Conservation (phyloP, 2,329 filamentous ascomycete species). For the Zelopaecilomyces penicillatus region DNA sequence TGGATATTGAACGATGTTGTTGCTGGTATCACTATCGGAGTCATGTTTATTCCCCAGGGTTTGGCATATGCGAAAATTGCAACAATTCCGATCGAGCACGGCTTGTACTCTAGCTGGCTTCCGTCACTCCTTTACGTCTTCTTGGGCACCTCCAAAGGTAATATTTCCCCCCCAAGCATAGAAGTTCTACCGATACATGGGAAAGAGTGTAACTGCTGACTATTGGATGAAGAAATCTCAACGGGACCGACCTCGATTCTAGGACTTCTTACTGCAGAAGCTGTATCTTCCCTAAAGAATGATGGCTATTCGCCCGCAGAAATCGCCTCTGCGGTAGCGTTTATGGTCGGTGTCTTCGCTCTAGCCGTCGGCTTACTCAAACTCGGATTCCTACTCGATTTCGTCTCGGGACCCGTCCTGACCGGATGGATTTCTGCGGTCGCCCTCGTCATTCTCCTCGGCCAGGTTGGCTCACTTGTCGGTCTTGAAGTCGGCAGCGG, state of each 20-base stretch:
- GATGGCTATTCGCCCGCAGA: slow-evolving; percentile 44
- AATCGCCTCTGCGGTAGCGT: slow-evolving; percentile 52
- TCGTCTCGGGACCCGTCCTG: slow-evolving; percentile 56
- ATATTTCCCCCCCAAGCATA: background rate
- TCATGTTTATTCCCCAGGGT: slow-evolving; percentile 53
- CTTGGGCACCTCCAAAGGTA: slow-evolving; percentile 55
- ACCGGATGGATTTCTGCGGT: slow-evolving; percentile 59
- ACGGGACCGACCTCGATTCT: slow-evolving; percentile 57
- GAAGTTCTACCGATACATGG: background rate
- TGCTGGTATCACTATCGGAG: slow-evolving; percentile 51
- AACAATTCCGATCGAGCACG: slow-evolving; percentile 51
- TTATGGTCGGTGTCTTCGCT: slow-evolving; percentile 55
- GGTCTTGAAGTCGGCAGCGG: slow-evolving; percentile 45
- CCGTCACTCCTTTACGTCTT: slow-evolving; percentile 49
- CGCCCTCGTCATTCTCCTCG: slow-evolving; percentile 56
- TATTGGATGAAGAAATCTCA: slow-evolving; percentile 40
- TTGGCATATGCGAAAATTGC: slow-evolving; percentile 56
- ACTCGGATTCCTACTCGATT: slow-evolving; percentile 57
- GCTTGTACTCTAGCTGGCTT: slow-evolving; percentile 52
- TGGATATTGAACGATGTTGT: slow-evolving; percentile 56
- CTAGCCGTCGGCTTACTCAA: slow-evolving; percentile 52
- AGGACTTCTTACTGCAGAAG: slow-evolving; percentile 54
- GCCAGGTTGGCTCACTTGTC: slow-evolving; percentile 54
- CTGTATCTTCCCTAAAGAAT: slow-evolving; percentile 41
- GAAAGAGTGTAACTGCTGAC: slow-evolving; percentile 1